phyloP scores from a whole-genome alignment of 257 asterid species.

The Eucommia ulmoides region DNA sequence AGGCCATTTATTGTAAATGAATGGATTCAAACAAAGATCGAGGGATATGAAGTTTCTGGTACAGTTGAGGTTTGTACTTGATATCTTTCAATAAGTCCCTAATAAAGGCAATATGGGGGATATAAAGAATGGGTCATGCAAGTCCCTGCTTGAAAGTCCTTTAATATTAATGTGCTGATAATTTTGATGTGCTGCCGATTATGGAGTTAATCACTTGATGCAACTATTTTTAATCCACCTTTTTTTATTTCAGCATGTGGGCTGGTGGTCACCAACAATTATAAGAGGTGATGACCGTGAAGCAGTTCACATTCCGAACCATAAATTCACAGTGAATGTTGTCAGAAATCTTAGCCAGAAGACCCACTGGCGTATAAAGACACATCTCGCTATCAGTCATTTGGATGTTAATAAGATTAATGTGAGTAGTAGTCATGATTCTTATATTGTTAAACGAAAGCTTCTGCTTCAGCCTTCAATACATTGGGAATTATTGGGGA shows the following conservation, averaged over 20 bases:
- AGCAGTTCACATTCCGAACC: constrained; percentile 28
- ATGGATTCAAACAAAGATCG: neutral
- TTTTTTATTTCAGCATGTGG: constrained; percentile 18
- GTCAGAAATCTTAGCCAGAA: constrained; percentile 26
- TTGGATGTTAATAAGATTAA: constrained; percentile 24
- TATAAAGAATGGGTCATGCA: too few species aligned
- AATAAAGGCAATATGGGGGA: too few species aligned
- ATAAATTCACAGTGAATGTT: constrained; percentile 18
- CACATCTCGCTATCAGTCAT: constrained; percentile 25
- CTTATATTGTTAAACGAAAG: too few species aligned
- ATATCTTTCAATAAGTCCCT: neutral
- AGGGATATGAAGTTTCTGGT: neutral
- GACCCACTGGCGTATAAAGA: constrained; percentile 30
- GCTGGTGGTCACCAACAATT: constrained; percentile 31
- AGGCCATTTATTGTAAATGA: neutral
- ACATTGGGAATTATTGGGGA: too few species aligned
- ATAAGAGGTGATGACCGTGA: constrained; percentile 32
- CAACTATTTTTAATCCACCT: neutral
- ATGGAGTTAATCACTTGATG: too few species aligned
- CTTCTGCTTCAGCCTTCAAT: too few species aligned
- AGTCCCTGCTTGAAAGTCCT: too few species aligned
- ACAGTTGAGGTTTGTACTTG: neutral
- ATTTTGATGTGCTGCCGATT: too few species aligned
- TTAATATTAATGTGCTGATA: too few species aligned
- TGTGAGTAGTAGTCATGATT: constrained; percentile 16